Evolutionary conservation across 768 basidiomycete species (phyloP).

Genomic region (Mycena leptocephala): DNA sequence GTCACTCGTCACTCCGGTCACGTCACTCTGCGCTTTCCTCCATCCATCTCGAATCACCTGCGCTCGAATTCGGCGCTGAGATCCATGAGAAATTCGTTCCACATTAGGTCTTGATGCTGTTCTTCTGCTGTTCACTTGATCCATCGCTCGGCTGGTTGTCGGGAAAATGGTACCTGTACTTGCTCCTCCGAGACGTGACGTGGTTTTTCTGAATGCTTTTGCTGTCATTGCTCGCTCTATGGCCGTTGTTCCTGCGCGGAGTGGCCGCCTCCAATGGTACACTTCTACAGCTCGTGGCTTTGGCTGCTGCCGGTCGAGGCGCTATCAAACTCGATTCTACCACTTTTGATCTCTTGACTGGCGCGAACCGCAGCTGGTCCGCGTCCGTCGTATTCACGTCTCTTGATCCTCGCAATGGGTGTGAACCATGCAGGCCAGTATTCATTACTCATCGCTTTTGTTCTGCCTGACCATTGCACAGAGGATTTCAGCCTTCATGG

Average conservation of each 20-base stretch:
- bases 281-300: slow-evolving; percentile 73
- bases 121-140: too few relatives aligned
- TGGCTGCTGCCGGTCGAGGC: slow-evolving; percentile 83
- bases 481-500: slow-evolving; percentile 90
- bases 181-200: too few relatives aligned
- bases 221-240: slow-evolving; percentile 43
- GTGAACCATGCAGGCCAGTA: slow-evolving; percentile 91
- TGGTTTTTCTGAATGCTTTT: slow-evolving; percentile 43
- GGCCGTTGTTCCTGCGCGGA: slow-evolving; percentile 46
- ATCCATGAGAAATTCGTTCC: too few relatives aligned
- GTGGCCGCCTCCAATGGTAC: slow-evolving; percentile 47
- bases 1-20: too few relatives aligned
- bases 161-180: too few relatives aligned
- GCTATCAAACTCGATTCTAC: slow-evolving; percentile 85
- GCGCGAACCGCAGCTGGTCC: slow-evolving; percentile 87
- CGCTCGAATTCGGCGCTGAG: too few relatives aligned
- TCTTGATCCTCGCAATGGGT: slow-evolving; percentile 83
- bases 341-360: slow-evolving; percentile 84
- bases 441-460: background rate
- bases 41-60: too few relatives aligned
- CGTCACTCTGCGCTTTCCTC: too few relatives aligned
- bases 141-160: background rate
- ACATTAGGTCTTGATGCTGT: too few relatives aligned
- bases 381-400: slow-evolving; percentile 92
- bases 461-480: slow-evolving; percentile 48